These are phyloP conservation scores for Aspergillus steynii DNA, from an alignment of 495 filamentous ascomycete species.

Conservation along the genomic window DNA sequence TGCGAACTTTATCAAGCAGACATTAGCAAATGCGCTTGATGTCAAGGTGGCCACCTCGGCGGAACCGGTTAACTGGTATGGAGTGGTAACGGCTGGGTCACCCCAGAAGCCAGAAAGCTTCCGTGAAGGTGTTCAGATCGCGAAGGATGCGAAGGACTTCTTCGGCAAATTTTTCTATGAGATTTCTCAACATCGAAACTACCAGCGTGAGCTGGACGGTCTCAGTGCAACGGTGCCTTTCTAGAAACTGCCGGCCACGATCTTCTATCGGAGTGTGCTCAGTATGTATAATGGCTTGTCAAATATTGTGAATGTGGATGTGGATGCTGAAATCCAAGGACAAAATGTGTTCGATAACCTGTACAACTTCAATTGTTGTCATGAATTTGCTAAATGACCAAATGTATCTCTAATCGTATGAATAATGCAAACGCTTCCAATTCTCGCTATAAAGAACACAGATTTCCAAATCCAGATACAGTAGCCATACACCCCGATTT, in stretches of 20 bases:
- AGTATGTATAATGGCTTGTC: too few species aligned
- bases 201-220: slow-evolving; percentile 70
- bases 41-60: slow-evolving; percentile 55
- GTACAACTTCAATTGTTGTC: too few species aligned
- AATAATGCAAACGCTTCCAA: not conserved
- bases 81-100: slow-evolving; percentile 57
- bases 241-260: slow-evolving; percentile 67
- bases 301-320: too few species aligned
- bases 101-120: slow-evolving; percentile 34
- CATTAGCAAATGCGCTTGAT: slow-evolving; percentile 51
- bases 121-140: slow-evolving; percentile 48
- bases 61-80: slow-evolving; percentile 52
- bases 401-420: too few species aligned
- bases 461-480: not conserved
- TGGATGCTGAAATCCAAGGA: too few species aligned
- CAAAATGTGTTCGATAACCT: too few species aligned
- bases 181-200: slow-evolving; percentile 70
- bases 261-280: too few species aligned
- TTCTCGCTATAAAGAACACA: not conserved
- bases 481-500: not conserved
- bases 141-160: slow-evolving; percentile 58
- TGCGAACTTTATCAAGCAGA: slow-evolving; percentile 59
- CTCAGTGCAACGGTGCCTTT: slow-evolving; percentile 49
- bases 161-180: slow-evolving; percentile 65
- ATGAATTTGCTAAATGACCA: too few species aligned